Conservation (phyloP, 2,329 filamentous ascomycete species). For the Fusarium stilboides region DNA sequence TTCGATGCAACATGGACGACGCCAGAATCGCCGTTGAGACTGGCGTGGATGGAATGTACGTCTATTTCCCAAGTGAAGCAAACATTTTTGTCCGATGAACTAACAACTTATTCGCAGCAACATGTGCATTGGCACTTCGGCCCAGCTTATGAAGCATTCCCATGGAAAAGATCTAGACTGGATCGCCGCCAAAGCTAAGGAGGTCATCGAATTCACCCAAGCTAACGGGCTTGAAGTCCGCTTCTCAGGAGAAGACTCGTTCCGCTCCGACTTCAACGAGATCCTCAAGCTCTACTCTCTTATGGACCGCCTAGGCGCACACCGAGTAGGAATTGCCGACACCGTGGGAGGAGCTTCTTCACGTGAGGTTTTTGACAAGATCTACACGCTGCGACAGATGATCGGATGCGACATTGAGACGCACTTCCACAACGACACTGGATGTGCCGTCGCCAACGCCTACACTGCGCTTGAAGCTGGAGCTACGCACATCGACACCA, state of each 20-base stretch:
- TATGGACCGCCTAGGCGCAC: slow-evolving; percentile 86
- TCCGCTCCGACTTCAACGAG: slow-evolving; percentile 83
- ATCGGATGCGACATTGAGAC: slow-evolving; percentile 75
- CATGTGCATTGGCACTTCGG: slow-evolving; percentile 88
- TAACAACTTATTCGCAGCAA: slow-evolving; percentile 57
- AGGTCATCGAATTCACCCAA: slow-evolving; percentile 53
- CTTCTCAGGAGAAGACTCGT: slow-evolving; percentile 84
- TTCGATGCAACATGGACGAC: slow-evolving; percentile 57
- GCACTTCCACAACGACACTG: slow-evolving; percentile 85
- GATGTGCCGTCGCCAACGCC: slow-evolving; percentile 90
- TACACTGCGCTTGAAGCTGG: slow-evolving; percentile 91
- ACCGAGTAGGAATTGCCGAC: slow-evolving; percentile 92
- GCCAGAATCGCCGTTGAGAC: slow-evolving; percentile 86
- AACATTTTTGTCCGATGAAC: background rate
- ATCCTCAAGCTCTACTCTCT: slow-evolving; percentile 86
- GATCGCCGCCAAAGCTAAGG: slow-evolving; percentile 73
- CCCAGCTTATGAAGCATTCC: slow-evolving; percentile 85
- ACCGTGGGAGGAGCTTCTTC: slow-evolving; percentile 91
- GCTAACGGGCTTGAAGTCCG: slow-evolving; percentile 51
- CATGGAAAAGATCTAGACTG: slow-evolving; percentile 94
- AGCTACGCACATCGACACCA: slow-evolving; percentile 86
- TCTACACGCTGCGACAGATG: slow-evolving; percentile 80
- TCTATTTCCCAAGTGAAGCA: background rate
- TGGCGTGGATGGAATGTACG: slow-evolving; percentile 67
- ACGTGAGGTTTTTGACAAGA: slow-evolving; percentile 89